Conservation (phyloP, 805 yeast genomes). For the Grigorovia transvaalensis region DNA sequence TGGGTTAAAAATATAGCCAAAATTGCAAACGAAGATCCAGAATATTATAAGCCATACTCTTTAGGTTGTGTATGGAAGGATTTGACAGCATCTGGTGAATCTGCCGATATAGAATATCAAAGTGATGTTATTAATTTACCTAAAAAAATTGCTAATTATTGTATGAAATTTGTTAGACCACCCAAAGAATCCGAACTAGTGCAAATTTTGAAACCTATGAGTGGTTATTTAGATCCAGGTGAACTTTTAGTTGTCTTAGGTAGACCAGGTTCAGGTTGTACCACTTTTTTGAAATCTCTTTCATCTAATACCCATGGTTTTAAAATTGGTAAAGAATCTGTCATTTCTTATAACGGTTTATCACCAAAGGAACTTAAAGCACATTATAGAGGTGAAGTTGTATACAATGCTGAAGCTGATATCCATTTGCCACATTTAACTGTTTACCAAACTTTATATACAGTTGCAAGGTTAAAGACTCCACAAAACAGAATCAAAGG, state of each 20-base stretch:
- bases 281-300: conserved; percentile 53
- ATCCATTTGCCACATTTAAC: conserved; percentile 58
- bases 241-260: conserved; percentile 62
- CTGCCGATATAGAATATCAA: conserved; percentile 60
- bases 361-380: conserved; percentile 38
- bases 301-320: conserved; percentile 54
- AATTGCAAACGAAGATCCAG: conserved; percentile 43
- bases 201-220: conserved; percentile 55
- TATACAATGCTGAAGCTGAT: conserved; percentile 61
- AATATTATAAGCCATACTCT: conserved; percentile 50
- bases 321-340: conserved; percentile 36
- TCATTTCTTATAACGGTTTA: conserved; percentile 45
- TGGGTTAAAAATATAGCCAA: conserved; percentile 61
- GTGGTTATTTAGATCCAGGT: conserved; percentile 51
- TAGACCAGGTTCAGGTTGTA: conserved; percentile 70
- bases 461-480: conserved; percentile 50
- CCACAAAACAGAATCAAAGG: conserved; percentile 52
- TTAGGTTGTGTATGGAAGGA: conserved; percentile 51
- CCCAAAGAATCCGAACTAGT: conserved; percentile 26
- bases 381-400: conserved; percentile 58
- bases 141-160: conserved; percentile 44
- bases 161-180: conserved; percentile 15
- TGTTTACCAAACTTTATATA: conserved; percentile 54
- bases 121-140: conserved; percentile 42
- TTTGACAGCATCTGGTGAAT: conserved; percentile 53